phyloP scores from a whole-genome alignment of 225 moss, liverwort and hornwort species.

The Rhytidiadelphus loreus region DNA sequence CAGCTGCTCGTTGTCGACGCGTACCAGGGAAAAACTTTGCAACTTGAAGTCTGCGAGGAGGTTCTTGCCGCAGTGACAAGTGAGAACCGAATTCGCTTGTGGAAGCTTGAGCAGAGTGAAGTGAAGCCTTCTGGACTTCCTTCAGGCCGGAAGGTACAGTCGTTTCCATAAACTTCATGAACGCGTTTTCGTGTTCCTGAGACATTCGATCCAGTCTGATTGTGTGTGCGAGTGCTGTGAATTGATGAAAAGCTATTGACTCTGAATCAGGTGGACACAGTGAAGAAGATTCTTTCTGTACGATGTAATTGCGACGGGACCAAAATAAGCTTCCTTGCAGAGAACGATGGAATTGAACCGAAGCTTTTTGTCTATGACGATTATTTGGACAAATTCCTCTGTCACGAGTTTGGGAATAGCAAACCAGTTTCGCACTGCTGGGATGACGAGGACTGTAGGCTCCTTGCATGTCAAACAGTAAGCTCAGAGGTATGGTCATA shows the following conservation, averaged over 20 bases:
- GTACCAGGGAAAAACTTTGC: conserved; percentile 26
- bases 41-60: conserved; percentile 24
- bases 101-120: conserved; percentile 45
- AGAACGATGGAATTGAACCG: conserved; percentile 3
- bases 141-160: conserved; percentile 58
- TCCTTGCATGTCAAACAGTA: conserved; percentile 73
- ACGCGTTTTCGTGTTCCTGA: background rate
- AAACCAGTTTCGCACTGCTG: conserved; percentile 67
- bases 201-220: background rate
- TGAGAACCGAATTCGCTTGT: conserved; percentile 52
- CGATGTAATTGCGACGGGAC: conserved; percentile 68
- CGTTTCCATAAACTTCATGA: background rate
- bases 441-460: conserved; percentile 64
- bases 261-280: conserved; percentile 24
- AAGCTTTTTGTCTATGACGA: conserved; percentile 66
- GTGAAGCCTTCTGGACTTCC: conserved; percentile 43
- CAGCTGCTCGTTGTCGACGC: conserved; percentile 29
- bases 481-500: conserved; percentile 8
- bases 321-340: conserved; percentile 64
- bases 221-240: background rate
- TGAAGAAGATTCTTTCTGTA: conserved; percentile 38
- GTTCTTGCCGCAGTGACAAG: conserved; percentile 37
- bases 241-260: background rate
- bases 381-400: conserved; percentile 55
- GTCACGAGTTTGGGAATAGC: conserved; percentile 50